Evolutionary conservation across 2,329 filamentous ascomycete genomes (phyloP).

Genomic region (Fusarium sp.): DNA sequence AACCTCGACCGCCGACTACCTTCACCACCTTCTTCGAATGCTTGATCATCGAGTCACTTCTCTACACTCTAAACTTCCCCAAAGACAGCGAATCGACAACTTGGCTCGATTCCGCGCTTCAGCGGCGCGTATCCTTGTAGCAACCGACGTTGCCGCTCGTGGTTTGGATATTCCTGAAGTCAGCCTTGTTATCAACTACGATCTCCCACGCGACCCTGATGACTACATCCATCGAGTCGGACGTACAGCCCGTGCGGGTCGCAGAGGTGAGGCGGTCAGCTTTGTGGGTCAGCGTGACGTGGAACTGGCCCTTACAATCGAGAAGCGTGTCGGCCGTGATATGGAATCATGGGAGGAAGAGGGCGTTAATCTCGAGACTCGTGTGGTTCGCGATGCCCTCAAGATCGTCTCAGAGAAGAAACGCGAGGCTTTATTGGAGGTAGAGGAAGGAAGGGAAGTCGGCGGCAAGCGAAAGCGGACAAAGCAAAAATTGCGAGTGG

Average conservation of each 20-base stretch:
- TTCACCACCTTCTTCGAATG: constrained; percentile 87
- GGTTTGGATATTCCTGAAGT: constrained; percentile 97
- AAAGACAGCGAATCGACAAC: constrained; percentile 86
- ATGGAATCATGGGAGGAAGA: constrained; percentile 90
- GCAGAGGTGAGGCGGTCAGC: constrained; percentile 82
- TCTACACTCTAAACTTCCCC: constrained; percentile 86
- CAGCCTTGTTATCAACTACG: constrained; percentile 90
- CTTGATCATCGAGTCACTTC: constrained; percentile 91
- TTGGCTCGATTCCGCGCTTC: constrained; percentile 90
- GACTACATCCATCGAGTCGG: constrained; percentile 98
- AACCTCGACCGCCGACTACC: constrained; percentile 84
- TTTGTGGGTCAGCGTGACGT: constrained; percentile 95
- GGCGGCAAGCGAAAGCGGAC: constrained; percentile 79
- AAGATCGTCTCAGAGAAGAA: constrained; percentile 97
- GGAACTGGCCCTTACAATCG: constrained; percentile 88
- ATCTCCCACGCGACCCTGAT: constrained; percentile 93
- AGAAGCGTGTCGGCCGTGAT: constrained; percentile 79
- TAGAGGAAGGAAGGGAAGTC: constrained; percentile 92
- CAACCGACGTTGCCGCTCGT: constrained; percentile 92
- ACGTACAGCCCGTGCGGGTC: constrained; percentile 91
- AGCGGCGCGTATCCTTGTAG: constrained; percentile 88
- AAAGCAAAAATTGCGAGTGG: constrained; percentile 64
- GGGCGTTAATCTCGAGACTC: constrained; percentile 90
- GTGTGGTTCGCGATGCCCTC: constrained; percentile 84
- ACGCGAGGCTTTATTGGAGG: constrained; percentile 86